Conservation (phyloP, 768 basidiomycete genomes). For the Lactarius sanguifluus region DNA sequence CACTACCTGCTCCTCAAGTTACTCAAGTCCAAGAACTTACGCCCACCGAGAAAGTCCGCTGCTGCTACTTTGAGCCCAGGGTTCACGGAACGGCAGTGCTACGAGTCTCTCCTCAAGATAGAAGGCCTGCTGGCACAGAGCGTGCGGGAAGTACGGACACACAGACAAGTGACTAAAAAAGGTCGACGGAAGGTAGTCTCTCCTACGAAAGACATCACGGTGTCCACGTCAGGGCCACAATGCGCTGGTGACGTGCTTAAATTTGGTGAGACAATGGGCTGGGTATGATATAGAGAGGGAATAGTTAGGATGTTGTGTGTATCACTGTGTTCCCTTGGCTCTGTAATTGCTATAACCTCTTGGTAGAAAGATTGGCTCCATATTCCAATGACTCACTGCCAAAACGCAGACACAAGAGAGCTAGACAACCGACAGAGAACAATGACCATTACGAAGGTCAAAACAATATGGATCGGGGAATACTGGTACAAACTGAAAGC, state of each 20-base stretch:
- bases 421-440: conserved; percentile 9
- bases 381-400: background rate
- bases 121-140: conserved; percentile 55
- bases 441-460: background rate
- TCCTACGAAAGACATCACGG: conserved; percentile 32
- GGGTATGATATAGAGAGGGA: conserved; percentile 42
- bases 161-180: conserved; percentile 39
- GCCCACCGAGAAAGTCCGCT: conserved; percentile 37
- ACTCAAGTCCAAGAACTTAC: conserved; percentile 65
- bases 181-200: conserved; percentile 40
- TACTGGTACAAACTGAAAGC: conserved; percentile 21
- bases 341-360: conserved; percentile 19
- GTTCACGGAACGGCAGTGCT: conserved; percentile 67
- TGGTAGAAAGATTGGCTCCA: conserved; percentile 3
- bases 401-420: background rate
- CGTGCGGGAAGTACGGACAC: conserved; percentile 41
- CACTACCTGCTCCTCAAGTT: conserved; percentile 81
- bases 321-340: conserved; percentile 1
- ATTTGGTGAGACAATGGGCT: conserved; percentile 60
- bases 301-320: background rate
- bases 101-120: conserved; percentile 64
- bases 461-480: conserved; percentile 5
- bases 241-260: conserved; percentile 62
- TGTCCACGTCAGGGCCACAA: conserved; percentile 24
- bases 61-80: conserved; percentile 33